Conservation (phyloP, 768 basidiomycete genomes). For the Kwoniella sp. region DNA sequence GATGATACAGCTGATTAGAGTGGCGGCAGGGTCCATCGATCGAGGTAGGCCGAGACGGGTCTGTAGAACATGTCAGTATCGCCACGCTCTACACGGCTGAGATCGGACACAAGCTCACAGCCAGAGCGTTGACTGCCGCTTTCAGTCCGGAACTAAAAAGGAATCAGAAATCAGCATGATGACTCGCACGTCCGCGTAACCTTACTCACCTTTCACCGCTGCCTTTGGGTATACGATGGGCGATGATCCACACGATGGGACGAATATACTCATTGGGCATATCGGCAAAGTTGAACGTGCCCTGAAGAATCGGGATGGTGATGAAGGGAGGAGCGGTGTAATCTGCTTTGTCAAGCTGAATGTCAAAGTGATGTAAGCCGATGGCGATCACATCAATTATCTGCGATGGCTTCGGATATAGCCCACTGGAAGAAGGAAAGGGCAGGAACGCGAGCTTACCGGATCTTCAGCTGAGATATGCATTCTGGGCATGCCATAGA, state of each 20-base stretch:
- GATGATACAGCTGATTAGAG: constrained; percentile 37
- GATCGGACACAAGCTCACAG: constrained; percentile 22
- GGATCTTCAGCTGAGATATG: background rate
- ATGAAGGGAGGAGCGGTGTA: constrained; percentile 21
- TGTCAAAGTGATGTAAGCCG: background rate
- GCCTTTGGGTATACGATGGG: constrained; percentile 34
- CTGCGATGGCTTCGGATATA: background rate
- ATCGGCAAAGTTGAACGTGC: constrained; percentile 32
- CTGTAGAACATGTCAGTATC: constrained; percentile 5
- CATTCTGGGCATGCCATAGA: background rate
- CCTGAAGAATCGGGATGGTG: constrained; percentile 24
- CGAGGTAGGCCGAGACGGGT: constrained; percentile 29
- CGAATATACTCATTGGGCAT: constrained; percentile 32
- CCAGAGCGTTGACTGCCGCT: constrained; percentile 41
- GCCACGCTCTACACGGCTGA: background rate
- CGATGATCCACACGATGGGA: constrained; percentile 44
- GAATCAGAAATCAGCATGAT: background rate
- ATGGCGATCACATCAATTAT: background rate
- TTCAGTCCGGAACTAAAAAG: constrained; percentile 35
- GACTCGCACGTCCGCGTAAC: background rate
- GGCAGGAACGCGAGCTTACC: background rate
- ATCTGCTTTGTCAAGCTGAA: constrained; percentile 7
- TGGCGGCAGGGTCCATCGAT: constrained; percentile 1
- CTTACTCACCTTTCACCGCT: constrained; percentile 34
- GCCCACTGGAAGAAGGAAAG: constrained; percentile 1